A percentile compares a stretch with the other conserved stretches of the same genome.
Conservation (phyloP, 805 yeast genomes). For the Cyberlindnera saturnus region DNA sequence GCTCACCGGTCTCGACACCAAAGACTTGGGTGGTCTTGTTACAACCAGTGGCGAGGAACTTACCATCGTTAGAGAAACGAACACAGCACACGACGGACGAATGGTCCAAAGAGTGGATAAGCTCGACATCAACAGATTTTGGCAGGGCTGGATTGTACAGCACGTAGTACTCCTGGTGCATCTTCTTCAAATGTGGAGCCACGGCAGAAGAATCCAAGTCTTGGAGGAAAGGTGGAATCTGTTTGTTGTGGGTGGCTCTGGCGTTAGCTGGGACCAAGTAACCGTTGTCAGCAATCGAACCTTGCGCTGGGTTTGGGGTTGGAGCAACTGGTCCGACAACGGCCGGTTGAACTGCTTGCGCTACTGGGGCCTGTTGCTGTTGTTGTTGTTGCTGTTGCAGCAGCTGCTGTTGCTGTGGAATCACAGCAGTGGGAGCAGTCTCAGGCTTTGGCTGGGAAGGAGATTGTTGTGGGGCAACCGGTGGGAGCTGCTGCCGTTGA, state of each 20-base stretch:
- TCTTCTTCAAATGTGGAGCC: conserved; percentile 72
- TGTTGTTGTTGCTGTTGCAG: neutral
- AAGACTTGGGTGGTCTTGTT: conserved; percentile 93
- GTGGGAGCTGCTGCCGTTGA: conserved; percentile 20
- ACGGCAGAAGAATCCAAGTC: conserved; percentile 78
- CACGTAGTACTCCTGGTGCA: conserved; percentile 78
- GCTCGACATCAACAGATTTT: conserved; percentile 71
- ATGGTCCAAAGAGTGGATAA: conserved; percentile 87
- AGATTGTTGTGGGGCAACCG: conserved; percentile 23
- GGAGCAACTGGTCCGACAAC: conserved; percentile 22
- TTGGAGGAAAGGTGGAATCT: conserved; percentile 72
- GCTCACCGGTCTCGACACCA: conserved; percentile 85
- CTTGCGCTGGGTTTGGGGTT: conserved; percentile 14
- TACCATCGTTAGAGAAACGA: conserved; percentile 85
- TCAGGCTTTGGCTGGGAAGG: conserved; percentile 29
- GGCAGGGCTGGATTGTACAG: conserved; percentile 86
- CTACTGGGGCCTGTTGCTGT: conserved; percentile 17
- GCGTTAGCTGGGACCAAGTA: conserved; percentile 34
- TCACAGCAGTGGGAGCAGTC: conserved; percentile 7
- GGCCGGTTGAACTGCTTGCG: conserved; percentile 14
- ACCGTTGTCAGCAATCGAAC: conserved; percentile 21
- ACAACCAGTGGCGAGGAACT: conserved; percentile 93
- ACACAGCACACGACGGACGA: conserved; percentile 96
- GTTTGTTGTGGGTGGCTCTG: conserved; percentile 52
- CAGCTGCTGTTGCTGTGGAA: conserved; percentile 9